Conservation (phyloP, 192 early-diverging fungal species). For the Mortierella hygrophila region DNA sequence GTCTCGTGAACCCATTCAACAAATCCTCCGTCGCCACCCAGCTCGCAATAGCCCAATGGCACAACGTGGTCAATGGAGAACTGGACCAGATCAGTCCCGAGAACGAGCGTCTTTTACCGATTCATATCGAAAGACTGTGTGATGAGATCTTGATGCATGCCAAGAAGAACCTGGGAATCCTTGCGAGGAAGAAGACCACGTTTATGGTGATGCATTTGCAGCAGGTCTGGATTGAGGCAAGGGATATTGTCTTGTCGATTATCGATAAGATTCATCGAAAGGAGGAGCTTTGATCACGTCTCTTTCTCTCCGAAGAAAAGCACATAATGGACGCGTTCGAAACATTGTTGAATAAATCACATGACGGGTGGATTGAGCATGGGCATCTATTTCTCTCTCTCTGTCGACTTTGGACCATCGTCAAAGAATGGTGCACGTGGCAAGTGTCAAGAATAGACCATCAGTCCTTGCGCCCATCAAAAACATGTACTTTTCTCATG, state of each 20-base stretch:
- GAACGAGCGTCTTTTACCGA: constrained; percentile 55
- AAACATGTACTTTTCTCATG: not conserved
- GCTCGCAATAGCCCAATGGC: constrained; percentile 56
- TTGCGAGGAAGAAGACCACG: constrained; percentile 35
- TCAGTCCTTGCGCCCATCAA: not conserved
- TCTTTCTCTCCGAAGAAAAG: not conserved
- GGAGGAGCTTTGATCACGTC: constrained; percentile 12
- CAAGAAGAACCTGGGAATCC: constrained; percentile 14
- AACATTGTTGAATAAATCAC: not conserved
- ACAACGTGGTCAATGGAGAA: constrained; percentile 61
- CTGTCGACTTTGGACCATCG: no score
- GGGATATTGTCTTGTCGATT: constrained; percentile 44
- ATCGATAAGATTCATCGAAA: constrained; percentile 41
- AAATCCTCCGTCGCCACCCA: constrained; percentile 34
- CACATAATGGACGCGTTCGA: not conserved
- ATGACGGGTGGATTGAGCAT: not conserved
- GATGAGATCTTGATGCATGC: constrained; percentile 17
- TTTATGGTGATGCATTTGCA: constrained; percentile 45
- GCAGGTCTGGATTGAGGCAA: constrained; percentile 50
- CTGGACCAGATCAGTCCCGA: constrained; percentile 55
- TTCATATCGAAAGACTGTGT: constrained; percentile 54
- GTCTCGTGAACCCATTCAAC: constrained; percentile 42
- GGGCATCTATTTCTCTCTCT: not conserved
- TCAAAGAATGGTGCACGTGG: not conserved
- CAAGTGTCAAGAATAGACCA: not conserved